phyloP scores from a whole-genome alignment of 805 yeast species.

The Yarrowia porcina region DNA sequence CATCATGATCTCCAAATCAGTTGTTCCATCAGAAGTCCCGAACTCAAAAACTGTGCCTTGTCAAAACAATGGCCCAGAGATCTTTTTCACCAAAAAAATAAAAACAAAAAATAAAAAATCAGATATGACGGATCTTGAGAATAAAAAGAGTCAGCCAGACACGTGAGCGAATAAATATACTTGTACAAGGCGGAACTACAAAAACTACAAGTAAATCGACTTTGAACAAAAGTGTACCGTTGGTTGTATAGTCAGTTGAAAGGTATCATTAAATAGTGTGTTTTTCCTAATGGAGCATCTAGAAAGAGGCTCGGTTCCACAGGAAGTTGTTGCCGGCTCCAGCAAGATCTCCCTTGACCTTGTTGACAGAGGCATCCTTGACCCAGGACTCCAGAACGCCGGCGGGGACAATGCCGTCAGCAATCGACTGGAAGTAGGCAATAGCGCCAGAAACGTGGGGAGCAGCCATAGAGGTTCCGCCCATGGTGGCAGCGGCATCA shows the following conservation, averaged over 20 bases:
- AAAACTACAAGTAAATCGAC: too few relatives aligned
- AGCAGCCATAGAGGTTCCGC: constrained; percentile 98
- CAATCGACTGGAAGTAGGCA: constrained; percentile 53
- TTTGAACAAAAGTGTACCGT: too few relatives aligned
- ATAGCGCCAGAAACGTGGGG: constrained; percentile 93
- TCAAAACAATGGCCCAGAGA: too few relatives aligned
- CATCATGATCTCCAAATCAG: neutral
- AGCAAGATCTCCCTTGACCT: constrained; percentile 1
- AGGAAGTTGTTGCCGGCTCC: constrained; percentile 5
- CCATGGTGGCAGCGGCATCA: constrained; percentile 37
- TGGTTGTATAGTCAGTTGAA: too few relatives aligned
- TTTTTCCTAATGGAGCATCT: neutral
- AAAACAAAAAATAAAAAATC: too few relatives aligned
- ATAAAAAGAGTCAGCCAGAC: neutral
- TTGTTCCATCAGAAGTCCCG: neutral
- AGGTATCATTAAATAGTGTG: constrained; percentile 12
- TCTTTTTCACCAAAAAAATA: too few relatives aligned
- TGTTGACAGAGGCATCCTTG: neutral
- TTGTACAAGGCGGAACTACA: neutral
- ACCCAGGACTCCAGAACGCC: constrained; percentile 5
- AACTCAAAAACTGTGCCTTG: neutral
- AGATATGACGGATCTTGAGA: too few relatives aligned
- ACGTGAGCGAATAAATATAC: neutral
- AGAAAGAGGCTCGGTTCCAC: constrained; percentile 17
- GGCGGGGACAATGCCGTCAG: neutral